Evolutionary conservation across 1,139 yeast species (phyloP), one percentile per base, ranked within the genome.

Genomic region (Blastobotrys aristatus): DNA sequence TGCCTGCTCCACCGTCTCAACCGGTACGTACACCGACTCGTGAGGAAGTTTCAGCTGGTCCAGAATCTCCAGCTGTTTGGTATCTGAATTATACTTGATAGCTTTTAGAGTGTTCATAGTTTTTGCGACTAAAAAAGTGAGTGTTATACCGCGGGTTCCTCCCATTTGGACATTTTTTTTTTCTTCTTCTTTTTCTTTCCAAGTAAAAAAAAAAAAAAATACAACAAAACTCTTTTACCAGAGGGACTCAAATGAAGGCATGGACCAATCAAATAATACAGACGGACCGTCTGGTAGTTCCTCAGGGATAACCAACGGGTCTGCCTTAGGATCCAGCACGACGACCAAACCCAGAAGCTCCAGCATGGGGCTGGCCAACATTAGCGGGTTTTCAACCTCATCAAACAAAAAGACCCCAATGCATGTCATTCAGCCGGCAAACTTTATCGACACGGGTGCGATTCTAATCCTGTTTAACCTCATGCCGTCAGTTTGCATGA

Each of bases 31-130:
- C 35, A 71, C 73, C 1, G 95, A 79, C 48, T 82, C 74, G 58
- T 87, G 89, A 0, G 98, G 98, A 39, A 92, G 75, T 24, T 79
- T 66, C 17, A 89, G 73, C 65, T 92, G 98, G 64, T 92, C 95
- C 53, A 92, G 71, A 33, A 90, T 82, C 22, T 74, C 69, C 34
- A 92, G 75, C 3, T 71, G 60, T 13, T 70, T 67, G 7, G 65
- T 57, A 2, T 66, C 61, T 47, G 74, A 68, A 58, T 82, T 78
- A 58, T 84, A 88, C 57, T 72, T 77, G 57, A 89, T 87, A 2
- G 96, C 94, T 61, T 84, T 57, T 18, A 66, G 54, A 21, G 54
- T 56, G n/a, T 16, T 34, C 26, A 33, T 33, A 4, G 4, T 17
- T 14, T 32, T 44, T n/a, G n/a, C n/a, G n/a, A n/a, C n/a, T n/a